A percentile compares a stretch with the other conserved stretches of the same genome.
Conservation (phyloP, 2,329 filamentous ascomycete species). For the Metarhizium brunneum region DNA sequence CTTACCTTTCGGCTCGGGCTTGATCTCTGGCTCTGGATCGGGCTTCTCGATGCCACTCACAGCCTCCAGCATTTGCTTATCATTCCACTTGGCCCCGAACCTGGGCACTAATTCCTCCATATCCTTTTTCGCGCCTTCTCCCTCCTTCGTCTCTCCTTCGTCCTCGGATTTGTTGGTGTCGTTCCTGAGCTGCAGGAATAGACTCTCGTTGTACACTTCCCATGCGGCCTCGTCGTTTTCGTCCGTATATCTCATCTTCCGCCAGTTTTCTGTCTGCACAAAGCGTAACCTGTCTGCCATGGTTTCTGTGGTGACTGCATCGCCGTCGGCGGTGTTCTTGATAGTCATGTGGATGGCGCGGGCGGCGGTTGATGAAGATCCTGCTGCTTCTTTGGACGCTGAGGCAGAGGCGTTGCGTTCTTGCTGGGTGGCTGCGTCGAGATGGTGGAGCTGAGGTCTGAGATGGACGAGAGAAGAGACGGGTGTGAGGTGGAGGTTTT, state of each 20-base stretch:
- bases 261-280: conserved; percentile 79
- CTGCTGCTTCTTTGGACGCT: conserved; percentile 25
- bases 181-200: conserved; percentile 34
- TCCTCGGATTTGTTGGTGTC: conserved; percentile 8
- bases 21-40: conserved; percentile 15
- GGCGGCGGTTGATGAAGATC: conserved; percentile 39
- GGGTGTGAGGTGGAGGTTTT: conserved; percentile 78
- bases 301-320: conserved; percentile 55
- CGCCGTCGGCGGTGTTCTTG: conserved; percentile 64
- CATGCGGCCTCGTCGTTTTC: conserved; percentile 71
- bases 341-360: conserved; percentile 81
- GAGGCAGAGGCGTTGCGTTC: conserved; percentile 37
- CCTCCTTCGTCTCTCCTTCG: conserved; percentile 4
- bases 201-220: conserved; percentile 63
- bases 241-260: conserved; percentile 68
- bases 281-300: conserved; percentile 66
- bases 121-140: conserved; percentile 10
- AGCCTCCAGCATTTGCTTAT: conserved; percentile 34
- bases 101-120: conserved; percentile 28
- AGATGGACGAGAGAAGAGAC: conserved; percentile 78
- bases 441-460: conserved; percentile 83
- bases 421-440: conserved; percentile 75
- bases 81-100: conserved; percentile 33
- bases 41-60: conserved; percentile 34
- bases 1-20: conserved; percentile 18